phyloP scores from a whole-genome alignment of 1,284 basidiomycete genomes.

The Malassezia arunalokei region DNA sequence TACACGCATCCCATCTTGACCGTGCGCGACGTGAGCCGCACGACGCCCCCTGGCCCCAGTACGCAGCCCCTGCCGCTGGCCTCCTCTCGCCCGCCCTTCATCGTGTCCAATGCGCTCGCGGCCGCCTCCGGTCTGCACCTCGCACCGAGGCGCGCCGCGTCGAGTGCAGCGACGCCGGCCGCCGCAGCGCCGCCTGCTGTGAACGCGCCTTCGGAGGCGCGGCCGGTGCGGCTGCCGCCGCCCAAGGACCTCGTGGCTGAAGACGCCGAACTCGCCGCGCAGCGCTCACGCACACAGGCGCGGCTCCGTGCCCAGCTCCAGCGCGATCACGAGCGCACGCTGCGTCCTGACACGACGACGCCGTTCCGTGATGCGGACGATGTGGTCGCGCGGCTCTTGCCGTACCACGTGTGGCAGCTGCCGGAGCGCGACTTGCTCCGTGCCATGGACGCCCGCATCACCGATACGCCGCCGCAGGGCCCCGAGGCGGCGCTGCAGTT shows the following conservation, averaged over 20 bases:
- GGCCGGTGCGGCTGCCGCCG: slow-evolving; percentile 4
- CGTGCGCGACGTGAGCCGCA: neutral
- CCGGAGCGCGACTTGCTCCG: slow-evolving; percentile 29
- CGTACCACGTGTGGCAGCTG: slow-evolving; percentile 41
- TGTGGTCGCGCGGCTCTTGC: slow-evolving; percentile 30
- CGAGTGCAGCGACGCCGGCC: neutral
- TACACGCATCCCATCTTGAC: slow-evolving; percentile 11
- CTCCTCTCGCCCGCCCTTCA: slow-evolving; percentile 8
- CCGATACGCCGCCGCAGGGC: neutral
- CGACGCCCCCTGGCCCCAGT: neutral
- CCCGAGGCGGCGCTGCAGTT: neutral
- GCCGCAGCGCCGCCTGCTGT: neutral
- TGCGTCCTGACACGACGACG: slow-evolving; percentile 27
- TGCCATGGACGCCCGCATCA: slow-evolving; percentile 1
- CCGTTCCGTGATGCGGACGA: slow-evolving; percentile 29
- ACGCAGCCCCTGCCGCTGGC: neutral
- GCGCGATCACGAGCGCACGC: slow-evolving; percentile 24
- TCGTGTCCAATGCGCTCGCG: slow-evolving; percentile 14
- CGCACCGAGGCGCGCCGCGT: neutral
- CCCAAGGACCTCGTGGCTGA: slow-evolving; percentile 13
- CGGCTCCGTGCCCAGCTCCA: slow-evolving; percentile 1
- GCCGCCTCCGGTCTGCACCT: slow-evolving; percentile 7
- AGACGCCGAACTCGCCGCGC: slow-evolving; percentile 9
- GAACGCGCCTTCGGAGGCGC: neutral
- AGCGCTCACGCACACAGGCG: slow-evolving; percentile 7